Evolutionary conservation across 345 rosid species (phyloP).

Genomic region (Pugionium cornutum): DNA sequence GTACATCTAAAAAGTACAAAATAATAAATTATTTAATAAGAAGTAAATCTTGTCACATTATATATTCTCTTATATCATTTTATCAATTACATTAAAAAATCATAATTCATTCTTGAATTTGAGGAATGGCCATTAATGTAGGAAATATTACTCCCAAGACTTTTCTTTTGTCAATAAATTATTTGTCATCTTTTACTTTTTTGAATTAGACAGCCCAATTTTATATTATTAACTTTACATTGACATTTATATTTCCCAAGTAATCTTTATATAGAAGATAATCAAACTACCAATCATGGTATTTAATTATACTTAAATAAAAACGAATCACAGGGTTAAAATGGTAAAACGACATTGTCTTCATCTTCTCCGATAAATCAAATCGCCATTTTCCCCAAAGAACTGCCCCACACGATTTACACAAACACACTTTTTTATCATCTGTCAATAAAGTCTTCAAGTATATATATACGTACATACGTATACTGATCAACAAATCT

Average conservation of each 20-base stretch:
- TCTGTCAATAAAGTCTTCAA: conserved; percentile 6
- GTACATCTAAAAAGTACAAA: too few relatives aligned
- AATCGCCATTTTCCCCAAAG: neutral
- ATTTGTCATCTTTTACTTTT: too few relatives aligned
- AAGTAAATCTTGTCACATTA: too few relatives aligned
- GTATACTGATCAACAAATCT: neutral
- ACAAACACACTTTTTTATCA: conserved; percentile 1
- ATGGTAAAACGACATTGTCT: neutral
- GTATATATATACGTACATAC: neutral
- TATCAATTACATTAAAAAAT: too few relatives aligned
- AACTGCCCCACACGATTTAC: conserved; percentile 34
- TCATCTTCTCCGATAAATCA: conserved; percentile 11
- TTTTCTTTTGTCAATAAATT: too few relatives aligned
- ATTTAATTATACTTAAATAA: neutral
- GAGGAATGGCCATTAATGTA: too few relatives aligned
- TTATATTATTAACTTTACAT: too few relatives aligned
- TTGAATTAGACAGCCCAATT: too few relatives aligned
- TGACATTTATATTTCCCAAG: neutral
- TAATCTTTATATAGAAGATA: neutral
- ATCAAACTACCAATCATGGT: neutral
- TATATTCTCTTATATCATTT: too few relatives aligned
- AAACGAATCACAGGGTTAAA: neutral
- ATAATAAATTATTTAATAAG: too few relatives aligned
- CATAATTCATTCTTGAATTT: too few relatives aligned
- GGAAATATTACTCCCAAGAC: too few relatives aligned